A percentile compares a stretch with the other conserved stretches of the same genome.
Conservation (phyloP, 163 green algal genomes). For the Scenedesmus sp. region DNA sequence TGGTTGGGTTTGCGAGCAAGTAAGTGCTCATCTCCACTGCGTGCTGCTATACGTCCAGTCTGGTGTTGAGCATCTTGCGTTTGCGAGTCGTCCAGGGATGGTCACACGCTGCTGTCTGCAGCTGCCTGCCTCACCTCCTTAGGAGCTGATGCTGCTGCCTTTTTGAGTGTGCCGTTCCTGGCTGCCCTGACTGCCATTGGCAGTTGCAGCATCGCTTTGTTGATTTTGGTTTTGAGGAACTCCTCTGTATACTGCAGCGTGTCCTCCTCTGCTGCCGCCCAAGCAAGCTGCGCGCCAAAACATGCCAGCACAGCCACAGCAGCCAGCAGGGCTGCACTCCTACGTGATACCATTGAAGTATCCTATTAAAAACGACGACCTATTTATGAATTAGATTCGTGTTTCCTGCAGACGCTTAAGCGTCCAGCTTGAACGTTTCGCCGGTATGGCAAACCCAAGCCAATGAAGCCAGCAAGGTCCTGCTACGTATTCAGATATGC, state of each 20-base stretch:
- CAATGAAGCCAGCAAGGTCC: not conserved
- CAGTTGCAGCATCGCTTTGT: conserved; percentile 1
- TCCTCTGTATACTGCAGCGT: conserved; percentile 6
- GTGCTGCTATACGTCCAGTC: not conserved
- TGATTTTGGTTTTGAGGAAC: conserved; percentile 21
- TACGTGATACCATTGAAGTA: not conserved
- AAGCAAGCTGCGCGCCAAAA: not conserved
- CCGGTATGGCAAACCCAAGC: not conserved
- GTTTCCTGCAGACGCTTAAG: not conserved
- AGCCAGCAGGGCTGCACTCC: not conserved
- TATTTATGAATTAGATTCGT: not conserved
- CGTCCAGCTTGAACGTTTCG: not conserved
- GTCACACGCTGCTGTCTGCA: not conserved
- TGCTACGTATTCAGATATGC: no score
- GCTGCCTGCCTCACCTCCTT: conserved; percentile 16
- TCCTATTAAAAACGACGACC: not conserved
- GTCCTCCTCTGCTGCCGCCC: not conserved
- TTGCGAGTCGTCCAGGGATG: not conserved
- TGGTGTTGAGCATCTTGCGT: not conserved
- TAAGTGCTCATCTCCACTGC: no score
- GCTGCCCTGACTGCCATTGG: not conserved
- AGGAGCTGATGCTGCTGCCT: not conserved
- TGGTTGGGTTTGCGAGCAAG: no score
- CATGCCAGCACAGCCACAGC: not conserved
- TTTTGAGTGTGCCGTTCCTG: not conserved